A percentile compares a stretch with the other conserved stretches of the same genome.
Conservation (phyloP, 1,284 basidiomycete species). For the Mrakiaceae sp. region DNA sequence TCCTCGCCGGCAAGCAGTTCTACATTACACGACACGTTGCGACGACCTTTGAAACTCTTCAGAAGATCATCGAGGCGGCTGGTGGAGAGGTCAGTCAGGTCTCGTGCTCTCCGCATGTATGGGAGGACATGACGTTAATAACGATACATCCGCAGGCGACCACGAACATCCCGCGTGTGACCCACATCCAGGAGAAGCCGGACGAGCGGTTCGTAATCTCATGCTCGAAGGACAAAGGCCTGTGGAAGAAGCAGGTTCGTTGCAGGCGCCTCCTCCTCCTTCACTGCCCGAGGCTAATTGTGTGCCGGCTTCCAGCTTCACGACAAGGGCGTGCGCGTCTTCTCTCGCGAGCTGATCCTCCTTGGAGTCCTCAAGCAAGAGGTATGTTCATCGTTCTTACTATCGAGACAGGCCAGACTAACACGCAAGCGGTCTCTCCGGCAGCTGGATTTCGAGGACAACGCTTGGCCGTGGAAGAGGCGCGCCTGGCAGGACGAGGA, state of each 20-base stretch:
- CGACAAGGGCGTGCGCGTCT: background rate
- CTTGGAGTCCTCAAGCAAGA: background rate
- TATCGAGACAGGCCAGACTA: too few species aligned
- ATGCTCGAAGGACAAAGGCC: conserved; percentile 45
- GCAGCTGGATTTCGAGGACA: too few species aligned
- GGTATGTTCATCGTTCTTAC: background rate
- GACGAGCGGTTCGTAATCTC: conserved; percentile 38
- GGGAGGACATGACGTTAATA: background rate
- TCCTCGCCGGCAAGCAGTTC: conserved; percentile 56
- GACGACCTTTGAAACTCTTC: conserved; percentile 42
- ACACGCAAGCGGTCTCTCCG: too few species aligned
- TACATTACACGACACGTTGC: conserved; percentile 56
- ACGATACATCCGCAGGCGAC: conserved; percentile 35
- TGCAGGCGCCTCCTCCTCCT: background rate
- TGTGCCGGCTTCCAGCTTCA: background rate
- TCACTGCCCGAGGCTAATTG: background rate
- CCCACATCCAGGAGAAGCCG: background rate
- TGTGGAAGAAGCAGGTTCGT: conserved; percentile 40
- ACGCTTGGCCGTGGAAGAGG: too few species aligned
- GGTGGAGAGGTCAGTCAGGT: conserved; percentile 50
- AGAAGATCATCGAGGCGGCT: conserved; percentile 50
- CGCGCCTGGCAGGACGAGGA: too few species aligned
- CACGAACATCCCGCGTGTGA: conserved; percentile 40
- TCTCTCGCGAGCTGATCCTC: background rate
- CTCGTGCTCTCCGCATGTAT: background rate